Base-by-base conservation (phyloP, 371 early-diverging fungal species). In the Circinella umbellata region DNA sequence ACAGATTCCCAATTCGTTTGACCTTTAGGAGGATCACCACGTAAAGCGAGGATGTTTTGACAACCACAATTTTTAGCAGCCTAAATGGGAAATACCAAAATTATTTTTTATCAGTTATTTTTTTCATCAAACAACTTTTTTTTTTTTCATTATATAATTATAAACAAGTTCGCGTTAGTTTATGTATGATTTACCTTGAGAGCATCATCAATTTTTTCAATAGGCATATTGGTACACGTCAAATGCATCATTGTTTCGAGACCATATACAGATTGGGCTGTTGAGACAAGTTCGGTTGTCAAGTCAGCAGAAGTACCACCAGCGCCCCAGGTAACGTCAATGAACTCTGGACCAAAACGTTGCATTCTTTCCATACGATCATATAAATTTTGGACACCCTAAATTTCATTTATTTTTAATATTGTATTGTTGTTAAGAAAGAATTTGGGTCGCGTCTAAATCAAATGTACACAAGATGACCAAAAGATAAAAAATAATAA, bases 311-410 rank as follows among this genome's bases (percentile, higher is more conserved):
- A 90, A 64, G 91, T 90, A 35, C 98, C 98, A 66, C 98, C 98
- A 69, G 96, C 96, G 71, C 94, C 93, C 98, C 98, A 98, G 7
- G 98, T 98, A 27, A 98, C 93, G 78, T 97, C 97, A 64, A 98
- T 88, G 78, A 96, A 97, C 82, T 95, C 93, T 63, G 98, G 98
- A 2, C 95, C 96, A 62, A 93, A 91, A 34, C 86, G 83, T 79
- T 95, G 93, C 98, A 96, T 98, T 80, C 97, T 89, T 71, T 86
- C 88, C 84, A 93, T 87, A 73, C 94, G 91, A 70, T 92, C 92
- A 76, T 88, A 93, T 37, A 93, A 79, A 79, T 93, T 93, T 75
- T 84, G 83, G 35, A 93, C 90, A 68, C 92, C 94, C 79, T 86
- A 67, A 35, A 47, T 11, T 47, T 27, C 27, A 18, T 54, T 8